Percentiles rank a stretch among this genome's conserved stretches.
Evolutionary conservation across 140 eudicot genomes (phyloP).

Genomic region (Bidens hawaiensis): DNA sequence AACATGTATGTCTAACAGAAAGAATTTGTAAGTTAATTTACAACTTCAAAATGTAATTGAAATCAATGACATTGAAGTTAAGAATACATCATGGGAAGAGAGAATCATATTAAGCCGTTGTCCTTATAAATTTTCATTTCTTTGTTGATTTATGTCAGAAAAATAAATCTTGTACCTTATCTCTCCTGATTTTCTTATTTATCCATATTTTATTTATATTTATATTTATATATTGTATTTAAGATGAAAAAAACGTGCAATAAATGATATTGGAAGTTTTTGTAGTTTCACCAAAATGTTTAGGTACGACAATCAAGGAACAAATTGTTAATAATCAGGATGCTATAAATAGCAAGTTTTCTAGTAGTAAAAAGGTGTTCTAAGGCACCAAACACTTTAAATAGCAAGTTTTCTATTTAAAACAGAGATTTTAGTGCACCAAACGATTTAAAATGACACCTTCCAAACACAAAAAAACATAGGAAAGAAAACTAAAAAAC

Average conservation of each 20-base stretch:
- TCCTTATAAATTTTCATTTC: neutral
- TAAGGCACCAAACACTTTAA: slow-evolving; percentile 25
- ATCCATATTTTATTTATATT: neutral
- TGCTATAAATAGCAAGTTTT: slow-evolving; percentile 17
- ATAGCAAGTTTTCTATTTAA: slow-evolving; percentile 10
- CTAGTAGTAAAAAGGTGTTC: slow-evolving; percentile 14
- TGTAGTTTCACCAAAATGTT: slow-evolving; percentile 4
- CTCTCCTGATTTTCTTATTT: neutral
- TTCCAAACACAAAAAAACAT: slow-evolving; percentile 16
- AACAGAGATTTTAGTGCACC: slow-evolving; percentile 8
- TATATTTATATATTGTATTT: neutral
- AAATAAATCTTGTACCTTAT: neutral
- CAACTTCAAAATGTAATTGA: neutral
- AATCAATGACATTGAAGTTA: neutral
- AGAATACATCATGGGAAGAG: neutral
- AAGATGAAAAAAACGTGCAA: neutral
- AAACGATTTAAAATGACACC: slow-evolving; percentile 16
- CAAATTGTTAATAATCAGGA: slow-evolving; percentile 12
- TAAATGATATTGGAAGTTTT: slow-evolving; percentile 1
- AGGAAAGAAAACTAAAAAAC: neutral
- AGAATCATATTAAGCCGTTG: neutral
- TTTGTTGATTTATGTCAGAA: neutral
- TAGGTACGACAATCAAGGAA: slow-evolving; percentile 8
- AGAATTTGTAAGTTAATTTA: neutral
- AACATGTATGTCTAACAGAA: neutral